Evolutionary conservation across 192 early-diverging fungal genomes (phyloP).

Genomic region (Backusella westeae): DNA sequence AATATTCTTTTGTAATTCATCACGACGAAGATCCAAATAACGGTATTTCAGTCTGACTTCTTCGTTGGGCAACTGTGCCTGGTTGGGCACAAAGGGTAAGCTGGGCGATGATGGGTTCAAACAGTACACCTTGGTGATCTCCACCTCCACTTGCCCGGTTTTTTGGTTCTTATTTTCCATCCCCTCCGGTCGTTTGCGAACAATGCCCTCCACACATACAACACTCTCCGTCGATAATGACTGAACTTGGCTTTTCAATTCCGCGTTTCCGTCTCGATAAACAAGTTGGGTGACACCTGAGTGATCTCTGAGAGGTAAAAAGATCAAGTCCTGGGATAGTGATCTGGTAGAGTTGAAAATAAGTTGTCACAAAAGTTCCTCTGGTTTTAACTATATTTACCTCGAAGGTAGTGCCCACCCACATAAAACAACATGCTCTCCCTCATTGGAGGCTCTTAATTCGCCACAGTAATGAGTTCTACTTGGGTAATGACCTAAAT

Average conservation of each 20-base stretch:
- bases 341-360: slow-evolving; percentile 42
- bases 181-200: slow-evolving; percentile 54
- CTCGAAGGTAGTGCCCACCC: slow-evolving; percentile 74
- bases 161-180: slow-evolving; percentile 40
- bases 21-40: slow-evolving; percentile 80
- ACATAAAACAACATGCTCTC: slow-evolving; percentile 64
- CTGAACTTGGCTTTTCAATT: slow-evolving; percentile 42
- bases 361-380: background rate
- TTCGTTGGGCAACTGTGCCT: slow-evolving; percentile 65
- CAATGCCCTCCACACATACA: slow-evolving; percentile 62
- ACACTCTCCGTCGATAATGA: slow-evolving; percentile 69
- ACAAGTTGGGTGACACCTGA: slow-evolving; percentile 78
- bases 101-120: slow-evolving; percentile 65
- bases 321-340: slow-evolving; percentile 69
- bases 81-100: slow-evolving; percentile 61
- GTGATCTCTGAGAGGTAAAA: slow-evolving; percentile 77
- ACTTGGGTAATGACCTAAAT: slow-evolving; percentile 36
- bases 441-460: slow-evolving; percentile 54
- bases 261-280: slow-evolving; percentile 24
- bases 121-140: slow-evolving; percentile 52
- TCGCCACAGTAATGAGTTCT: slow-evolving; percentile 82
- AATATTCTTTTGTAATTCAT: slow-evolving; percentile 72
- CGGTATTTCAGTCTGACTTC: slow-evolving; percentile 74
- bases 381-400: slow-evolving; percentile 23
- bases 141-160: slow-evolving; percentile 74